Evolutionary conservation across 75 land plant genomes (phyloP).

Genomic region (Picea glauca): DNA sequence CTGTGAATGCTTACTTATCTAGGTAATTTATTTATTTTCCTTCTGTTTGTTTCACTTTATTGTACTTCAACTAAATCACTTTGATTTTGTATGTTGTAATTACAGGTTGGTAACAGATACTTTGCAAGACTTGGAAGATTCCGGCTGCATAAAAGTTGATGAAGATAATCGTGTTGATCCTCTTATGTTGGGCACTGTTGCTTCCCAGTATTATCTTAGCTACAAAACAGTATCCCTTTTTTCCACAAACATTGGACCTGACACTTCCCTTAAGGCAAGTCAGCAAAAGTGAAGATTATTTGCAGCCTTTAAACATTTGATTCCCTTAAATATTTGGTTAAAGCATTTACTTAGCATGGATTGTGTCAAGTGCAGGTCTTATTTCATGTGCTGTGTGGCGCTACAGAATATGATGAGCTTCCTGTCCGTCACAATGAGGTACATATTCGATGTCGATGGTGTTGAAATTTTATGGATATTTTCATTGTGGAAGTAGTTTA

Average conservation of each 20-base stretch:
- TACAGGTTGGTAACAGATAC: slow-evolving; percentile 73
- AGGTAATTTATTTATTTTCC: slow-evolving; percentile 33
- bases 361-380: slow-evolving; percentile 51
- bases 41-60: slow-evolving; percentile 9
- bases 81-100: not conserved
- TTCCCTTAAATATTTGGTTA: not conserved
- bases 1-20: slow-evolving; percentile 72
- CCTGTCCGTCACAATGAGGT: slow-evolving; percentile 99
- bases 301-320: not conserved
- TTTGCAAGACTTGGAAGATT: slow-evolving; percentile 87
- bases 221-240: slow-evolving; percentile 90
- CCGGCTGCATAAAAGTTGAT: slow-evolving; percentile 82
- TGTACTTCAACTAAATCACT: not conserved
- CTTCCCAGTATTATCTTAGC: slow-evolving; percentile 92
- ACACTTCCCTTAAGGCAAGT: slow-evolving; percentile 82
- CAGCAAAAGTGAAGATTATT: not conserved
- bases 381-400: slow-evolving; percentile 77
- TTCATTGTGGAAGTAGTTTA: not conserved
- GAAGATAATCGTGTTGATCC: slow-evolving; percentile 76
- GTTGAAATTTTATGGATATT: not conserved
- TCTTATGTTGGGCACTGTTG: slow-evolving; percentile 86
- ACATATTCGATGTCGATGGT: not conserved
- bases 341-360: not conserved
- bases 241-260: slow-evolving; percentile 70
- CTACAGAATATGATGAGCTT: slow-evolving; percentile 95